Conservation (phyloP, 2,329 filamentous ascomycete species). For the Ramichloridium luteum region DNA sequence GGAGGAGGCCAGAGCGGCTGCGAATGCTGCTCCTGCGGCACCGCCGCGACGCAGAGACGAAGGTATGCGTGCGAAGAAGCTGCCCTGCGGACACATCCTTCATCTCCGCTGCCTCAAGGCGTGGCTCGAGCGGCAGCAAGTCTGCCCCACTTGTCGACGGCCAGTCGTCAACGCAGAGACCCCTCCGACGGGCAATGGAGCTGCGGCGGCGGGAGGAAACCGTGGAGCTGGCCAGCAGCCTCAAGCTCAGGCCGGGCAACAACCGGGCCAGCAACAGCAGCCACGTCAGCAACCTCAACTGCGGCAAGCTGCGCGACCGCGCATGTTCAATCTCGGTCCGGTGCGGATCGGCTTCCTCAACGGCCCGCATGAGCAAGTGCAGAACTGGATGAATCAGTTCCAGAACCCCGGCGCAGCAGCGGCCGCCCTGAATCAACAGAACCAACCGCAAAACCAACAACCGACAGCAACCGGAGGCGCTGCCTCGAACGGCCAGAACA, state of each 20-base stretch:
- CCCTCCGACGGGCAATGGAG: conserved; percentile 8
- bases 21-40: conserved; percentile 15
- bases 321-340: conserved; percentile 59
- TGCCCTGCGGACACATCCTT: conserved; percentile 89
- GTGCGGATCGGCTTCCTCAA: conserved; percentile 58
- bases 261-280: conserved; percentile 11
- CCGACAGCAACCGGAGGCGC: not conserved
- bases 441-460: conserved; percentile 21
- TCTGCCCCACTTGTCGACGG: conserved; percentile 85
- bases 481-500: not conserved
- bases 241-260: conserved; percentile 6
- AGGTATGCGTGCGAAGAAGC: conserved; percentile 78
- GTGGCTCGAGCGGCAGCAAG: conserved; percentile 94
- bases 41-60: conserved; percentile 50
- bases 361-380: conserved; percentile 36
- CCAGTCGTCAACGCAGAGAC: conserved; percentile 44
- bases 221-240: conserved; percentile 4
- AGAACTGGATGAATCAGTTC: conserved; percentile 30
- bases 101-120: conserved; percentile 91
- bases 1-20: conserved; percentile 11
- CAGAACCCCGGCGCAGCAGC: conserved; percentile 13
- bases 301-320: conserved; percentile 25
- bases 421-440: conserved; percentile 10
- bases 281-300: conserved; percentile 28
- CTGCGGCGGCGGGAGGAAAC: conserved; percentile 9